Conservation (phyloP, 1,284 basidiomycete species). For the Xerocomus amazonicus region DNA sequence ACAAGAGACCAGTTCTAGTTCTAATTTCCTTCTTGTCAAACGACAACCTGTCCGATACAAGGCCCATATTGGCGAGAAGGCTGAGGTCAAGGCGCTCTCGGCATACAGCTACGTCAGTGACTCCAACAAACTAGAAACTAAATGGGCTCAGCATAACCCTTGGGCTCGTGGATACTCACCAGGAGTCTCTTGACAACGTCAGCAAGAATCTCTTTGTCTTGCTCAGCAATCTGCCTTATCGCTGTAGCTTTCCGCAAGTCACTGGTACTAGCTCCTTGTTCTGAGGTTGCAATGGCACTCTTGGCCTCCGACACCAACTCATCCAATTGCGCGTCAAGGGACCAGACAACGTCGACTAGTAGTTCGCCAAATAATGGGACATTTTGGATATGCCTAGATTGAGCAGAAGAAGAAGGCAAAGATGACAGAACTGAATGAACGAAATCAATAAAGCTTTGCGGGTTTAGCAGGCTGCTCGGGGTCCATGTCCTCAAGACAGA, state of each 20-base stretch:
- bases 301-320: constrained; percentile 60
- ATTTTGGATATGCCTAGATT: constrained; percentile 36
- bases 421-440: constrained; percentile 55
- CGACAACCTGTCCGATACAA: constrained; percentile 58
- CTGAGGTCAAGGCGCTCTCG: constrained; percentile 68
- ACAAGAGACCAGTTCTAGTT: constrained; percentile 77
- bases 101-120: constrained; percentile 58
- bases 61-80: constrained; percentile 56
- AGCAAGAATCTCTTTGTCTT: constrained; percentile 60
- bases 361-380: constrained; percentile 56
- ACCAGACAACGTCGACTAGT: constrained; percentile 76
- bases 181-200: constrained; percentile 58
- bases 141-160: constrained; percentile 3
- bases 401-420: constrained; percentile 60
- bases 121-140: constrained; percentile 31
- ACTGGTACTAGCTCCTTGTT: constrained; percentile 15
- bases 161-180: constrained; percentile 42
- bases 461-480: constrained; percentile 42
- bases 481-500: constrained; percentile 58
- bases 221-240: constrained; percentile 50
- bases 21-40: constrained; percentile 76
- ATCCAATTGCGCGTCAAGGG: constrained; percentile 70
- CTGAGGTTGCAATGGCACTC: constrained; percentile 13
- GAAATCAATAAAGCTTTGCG: constrained; percentile 54
- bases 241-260: constrained; percentile 34